These are phyloP conservation scores for Ophiognomonia clavigignenti-juglandacearum DNA, from an alignment of 2,329 filamentous ascomycete species.

Conservation along the genomic window DNA sequence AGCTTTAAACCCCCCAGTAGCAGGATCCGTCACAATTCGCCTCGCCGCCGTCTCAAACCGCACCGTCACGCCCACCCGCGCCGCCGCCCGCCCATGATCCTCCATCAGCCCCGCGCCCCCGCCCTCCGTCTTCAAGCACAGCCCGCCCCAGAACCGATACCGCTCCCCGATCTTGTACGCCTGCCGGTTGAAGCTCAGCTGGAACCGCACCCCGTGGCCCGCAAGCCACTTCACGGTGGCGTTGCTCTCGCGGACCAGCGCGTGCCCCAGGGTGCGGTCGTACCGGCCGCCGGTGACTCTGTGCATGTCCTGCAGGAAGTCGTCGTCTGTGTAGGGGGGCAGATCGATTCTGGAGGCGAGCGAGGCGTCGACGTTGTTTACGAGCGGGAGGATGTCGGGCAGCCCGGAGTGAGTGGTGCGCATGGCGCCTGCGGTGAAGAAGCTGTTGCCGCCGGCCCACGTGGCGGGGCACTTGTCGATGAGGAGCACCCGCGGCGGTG, in stretches of 20 bases:
- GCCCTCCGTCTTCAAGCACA: slow-evolving; percentile 54
- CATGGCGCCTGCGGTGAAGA: slow-evolving; percentile 62
- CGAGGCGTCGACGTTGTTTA: slow-evolving; percentile 51
- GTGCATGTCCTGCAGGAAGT: slow-evolving; percentile 53
- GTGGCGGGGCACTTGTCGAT: slow-evolving; percentile 55
- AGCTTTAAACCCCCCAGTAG: slow-evolving; percentile 26
- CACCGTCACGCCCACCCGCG: slow-evolving; percentile 35
- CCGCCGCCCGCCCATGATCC: slow-evolving; percentile 40
- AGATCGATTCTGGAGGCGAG: slow-evolving; percentile 51
- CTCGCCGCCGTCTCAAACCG: slow-evolving; percentile 42
- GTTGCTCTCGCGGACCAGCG: slow-evolving; percentile 48
- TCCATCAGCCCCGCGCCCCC: slow-evolving; percentile 55
- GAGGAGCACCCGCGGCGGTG: slow-evolving; percentile 41
- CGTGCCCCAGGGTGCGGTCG: slow-evolving; percentile 41
- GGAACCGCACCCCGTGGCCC: slow-evolving; percentile 49
- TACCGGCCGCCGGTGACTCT: slow-evolving; percentile 51
- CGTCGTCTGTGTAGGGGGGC: slow-evolving; percentile 45
- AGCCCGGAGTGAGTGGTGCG: slow-evolving; percentile 53
- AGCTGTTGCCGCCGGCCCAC: slow-evolving; percentile 60
- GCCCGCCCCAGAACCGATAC: slow-evolving; percentile 63
- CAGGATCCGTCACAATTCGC: slow-evolving; percentile 28
- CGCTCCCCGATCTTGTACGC: slow-evolving; percentile 58
- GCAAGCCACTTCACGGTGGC: slow-evolving; percentile 51
- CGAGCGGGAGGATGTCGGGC: slow-evolving; percentile 52
- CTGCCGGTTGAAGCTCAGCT: slow-evolving; percentile 61